phyloP scores from a whole-genome alignment of 2,329 filamentous ascomycete genomes.

The Diaporthe humulicola region DNA sequence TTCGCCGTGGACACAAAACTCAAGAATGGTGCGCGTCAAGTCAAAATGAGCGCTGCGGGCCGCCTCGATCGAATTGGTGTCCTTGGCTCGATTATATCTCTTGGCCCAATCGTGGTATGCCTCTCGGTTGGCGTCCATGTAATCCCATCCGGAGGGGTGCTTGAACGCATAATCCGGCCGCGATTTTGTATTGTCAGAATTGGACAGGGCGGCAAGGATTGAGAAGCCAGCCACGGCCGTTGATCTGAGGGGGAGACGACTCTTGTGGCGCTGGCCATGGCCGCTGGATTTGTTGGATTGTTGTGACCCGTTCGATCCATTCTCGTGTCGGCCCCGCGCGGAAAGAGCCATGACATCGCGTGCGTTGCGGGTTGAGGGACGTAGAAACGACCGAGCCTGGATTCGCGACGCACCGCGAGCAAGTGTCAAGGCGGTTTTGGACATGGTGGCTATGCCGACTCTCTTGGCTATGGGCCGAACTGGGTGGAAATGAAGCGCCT shows the following conservation, averaged over 20 bases:
- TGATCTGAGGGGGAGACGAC: background rate
- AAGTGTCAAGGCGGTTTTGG: background rate
- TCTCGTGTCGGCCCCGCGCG: background rate
- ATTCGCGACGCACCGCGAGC: background rate
- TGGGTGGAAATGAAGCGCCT: background rate
- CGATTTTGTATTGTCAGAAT: background rate
- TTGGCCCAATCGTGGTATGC: background rate
- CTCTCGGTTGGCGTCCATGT: background rate
- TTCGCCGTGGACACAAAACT: background rate
- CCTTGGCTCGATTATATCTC: background rate
- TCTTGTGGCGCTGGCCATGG: background rate
- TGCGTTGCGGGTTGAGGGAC: background rate
- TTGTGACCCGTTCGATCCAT: background rate
- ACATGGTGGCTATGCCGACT: background rate
- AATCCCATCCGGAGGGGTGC: background rate
- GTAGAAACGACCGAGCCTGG: background rate
- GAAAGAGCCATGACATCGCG: background rate
- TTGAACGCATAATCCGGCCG: background rate
- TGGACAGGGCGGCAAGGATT: background rate
- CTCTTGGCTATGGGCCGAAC: background rate
- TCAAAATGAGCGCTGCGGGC: background rate
- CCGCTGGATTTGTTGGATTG: background rate
- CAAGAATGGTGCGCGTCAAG: background rate
- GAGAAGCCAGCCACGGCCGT: slow-evolving; percentile 2
- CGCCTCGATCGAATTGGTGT: background rate